Evolutionary conservation across 768 basidiomycete genomes (phyloP).

Genomic region (Mycena indigotica): DNA sequence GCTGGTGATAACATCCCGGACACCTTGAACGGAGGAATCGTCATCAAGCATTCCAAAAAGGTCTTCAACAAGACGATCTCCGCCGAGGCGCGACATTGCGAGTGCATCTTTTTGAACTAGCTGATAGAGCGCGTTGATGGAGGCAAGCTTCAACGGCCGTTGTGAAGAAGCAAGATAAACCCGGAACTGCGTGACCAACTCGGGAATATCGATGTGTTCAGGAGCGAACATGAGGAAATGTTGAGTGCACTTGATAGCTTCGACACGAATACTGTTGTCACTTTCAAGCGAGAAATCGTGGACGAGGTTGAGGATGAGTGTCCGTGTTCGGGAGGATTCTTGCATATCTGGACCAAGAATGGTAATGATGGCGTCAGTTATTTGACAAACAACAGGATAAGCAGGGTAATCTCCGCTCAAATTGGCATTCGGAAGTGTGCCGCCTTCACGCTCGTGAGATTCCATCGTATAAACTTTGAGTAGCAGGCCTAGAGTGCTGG

Average conservation of each 20-base stretch:
- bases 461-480: constrained; percentile 88
- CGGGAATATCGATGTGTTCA: constrained; percentile 78
- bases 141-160: constrained; percentile 86
- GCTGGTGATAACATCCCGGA: constrained; percentile 87
- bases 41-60: constrained; percentile 95
- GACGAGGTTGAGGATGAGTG: constrained; percentile 81
- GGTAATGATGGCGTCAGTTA: constrained; percentile 91
- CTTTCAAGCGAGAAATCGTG: constrained; percentile 82
- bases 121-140: constrained; percentile 95
- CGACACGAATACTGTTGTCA: constrained; percentile 86
- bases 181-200: constrained; percentile 77
- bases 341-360: constrained; percentile 95
- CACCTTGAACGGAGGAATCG: constrained; percentile 91
- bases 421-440: constrained; percentile 79
- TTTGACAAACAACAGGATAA: constrained; percentile 88
- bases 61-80: constrained; percentile 91
- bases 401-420: constrained; percentile 88
- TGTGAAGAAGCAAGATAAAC: constrained; percentile 78
- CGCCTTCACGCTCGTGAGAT: constrained; percentile 92
- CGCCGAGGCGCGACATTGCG: constrained; percentile 89
- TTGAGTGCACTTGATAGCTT: constrained; percentile 94
- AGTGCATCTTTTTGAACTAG: constrained; percentile 95
- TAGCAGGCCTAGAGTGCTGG: constrained; percentile 86
- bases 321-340: constrained; percentile 79
- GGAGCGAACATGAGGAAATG: constrained; percentile 97